phyloP scores from a whole-genome alignment of 2,329 filamentous ascomycete species.

The Colletotrichum coccodes region DNA sequence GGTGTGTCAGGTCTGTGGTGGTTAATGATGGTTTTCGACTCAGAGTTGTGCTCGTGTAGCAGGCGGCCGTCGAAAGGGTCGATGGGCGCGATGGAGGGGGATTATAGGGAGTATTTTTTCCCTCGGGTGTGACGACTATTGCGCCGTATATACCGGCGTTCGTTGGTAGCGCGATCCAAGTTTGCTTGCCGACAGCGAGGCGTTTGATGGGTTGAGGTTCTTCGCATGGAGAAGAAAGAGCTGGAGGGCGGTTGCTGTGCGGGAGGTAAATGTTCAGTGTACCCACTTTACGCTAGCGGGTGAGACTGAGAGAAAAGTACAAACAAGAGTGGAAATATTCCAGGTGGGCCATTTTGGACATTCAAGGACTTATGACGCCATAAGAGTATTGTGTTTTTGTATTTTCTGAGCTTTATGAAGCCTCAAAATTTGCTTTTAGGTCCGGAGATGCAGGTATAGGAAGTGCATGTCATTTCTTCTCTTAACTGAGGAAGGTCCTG shows the following conservation, averaged over 20 bases:
- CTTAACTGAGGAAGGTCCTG: not conserved
- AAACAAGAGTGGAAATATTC: not conserved
- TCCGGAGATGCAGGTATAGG: not conserved
- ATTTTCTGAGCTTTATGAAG: not conserved
- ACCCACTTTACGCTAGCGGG: not conserved
- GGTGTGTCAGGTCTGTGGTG: conserved; percentile 6
- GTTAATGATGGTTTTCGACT: conserved; percentile 10
- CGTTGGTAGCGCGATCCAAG: conserved; percentile 23
- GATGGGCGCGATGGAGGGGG: not conserved
- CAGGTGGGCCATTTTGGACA: too few relatives aligned
- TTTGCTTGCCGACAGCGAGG: conserved; percentile 27
- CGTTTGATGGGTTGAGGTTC: conserved; percentile 32
- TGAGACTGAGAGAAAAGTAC: not conserved
- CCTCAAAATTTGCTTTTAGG: not conserved
- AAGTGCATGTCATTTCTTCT: not conserved
- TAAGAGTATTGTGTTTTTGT: accelerated
- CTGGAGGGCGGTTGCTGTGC: conserved; percentile 18
- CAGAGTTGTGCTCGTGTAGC: conserved; percentile 14
- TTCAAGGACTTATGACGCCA: too few relatives aligned
- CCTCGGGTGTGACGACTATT: conserved; percentile 15
- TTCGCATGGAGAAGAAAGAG: conserved; percentile 31
- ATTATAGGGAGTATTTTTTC: not conserved
- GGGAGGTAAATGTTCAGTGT: not conserved
- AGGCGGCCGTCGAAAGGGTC: not conserved
- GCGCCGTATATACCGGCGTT: conserved; percentile 17